A percentile compares a stretch with the other conserved stretches of the same genome.
phyloP scores from a whole-genome alignment of 1,284 basidiomycete species.

The Thelephora terrestris region DNA sequence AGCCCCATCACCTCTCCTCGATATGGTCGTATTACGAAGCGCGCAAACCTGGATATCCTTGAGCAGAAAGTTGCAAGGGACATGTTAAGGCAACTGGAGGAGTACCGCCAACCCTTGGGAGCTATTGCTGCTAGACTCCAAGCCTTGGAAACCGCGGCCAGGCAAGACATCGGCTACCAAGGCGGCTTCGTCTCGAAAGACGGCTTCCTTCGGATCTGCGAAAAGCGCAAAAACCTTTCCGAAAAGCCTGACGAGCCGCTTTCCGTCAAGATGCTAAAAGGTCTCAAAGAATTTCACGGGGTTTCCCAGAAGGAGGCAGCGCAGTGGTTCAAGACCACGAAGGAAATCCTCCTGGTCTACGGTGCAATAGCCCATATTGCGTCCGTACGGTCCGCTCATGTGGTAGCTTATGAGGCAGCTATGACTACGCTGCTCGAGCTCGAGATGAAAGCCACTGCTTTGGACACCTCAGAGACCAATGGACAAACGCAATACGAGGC shows the following conservation, averaged over 20 bases:
- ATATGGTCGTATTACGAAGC: constrained; percentile 52
- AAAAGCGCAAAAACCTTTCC: constrained; percentile 4
- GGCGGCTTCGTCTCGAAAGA: not conserved
- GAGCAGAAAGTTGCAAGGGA: constrained; percentile 50
- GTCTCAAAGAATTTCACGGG: constrained; percentile 18
- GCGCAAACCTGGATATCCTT: constrained; percentile 49
- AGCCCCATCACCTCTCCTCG: constrained; percentile 38
- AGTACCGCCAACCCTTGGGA: constrained; percentile 21
- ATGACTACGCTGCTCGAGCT: constrained; percentile 36
- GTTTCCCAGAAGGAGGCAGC: constrained; percentile 21
- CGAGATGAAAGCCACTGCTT: constrained; percentile 30
- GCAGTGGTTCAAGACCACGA: constrained; percentile 28
- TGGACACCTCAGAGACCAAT: constrained; percentile 23
- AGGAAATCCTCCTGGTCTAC: constrained; percentile 27
- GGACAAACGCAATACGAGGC: constrained; percentile 25
- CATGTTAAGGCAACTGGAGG: constrained; percentile 34
- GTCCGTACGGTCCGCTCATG: constrained; percentile 36
- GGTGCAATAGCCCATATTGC: constrained; percentile 26
- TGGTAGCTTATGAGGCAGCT: constrained; percentile 42
- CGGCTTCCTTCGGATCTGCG: constrained; percentile 7
- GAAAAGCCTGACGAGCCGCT: constrained; percentile 13
- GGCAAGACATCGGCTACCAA: constrained; percentile 7
- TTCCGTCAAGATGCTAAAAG: constrained; percentile 8
- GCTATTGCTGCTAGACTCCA: constrained; percentile 11
- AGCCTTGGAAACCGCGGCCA: constrained; percentile 7